Base-by-base conservation (phyloP, 2,329 filamentous ascomycete species). In the Escovopsis weberi region DNA sequence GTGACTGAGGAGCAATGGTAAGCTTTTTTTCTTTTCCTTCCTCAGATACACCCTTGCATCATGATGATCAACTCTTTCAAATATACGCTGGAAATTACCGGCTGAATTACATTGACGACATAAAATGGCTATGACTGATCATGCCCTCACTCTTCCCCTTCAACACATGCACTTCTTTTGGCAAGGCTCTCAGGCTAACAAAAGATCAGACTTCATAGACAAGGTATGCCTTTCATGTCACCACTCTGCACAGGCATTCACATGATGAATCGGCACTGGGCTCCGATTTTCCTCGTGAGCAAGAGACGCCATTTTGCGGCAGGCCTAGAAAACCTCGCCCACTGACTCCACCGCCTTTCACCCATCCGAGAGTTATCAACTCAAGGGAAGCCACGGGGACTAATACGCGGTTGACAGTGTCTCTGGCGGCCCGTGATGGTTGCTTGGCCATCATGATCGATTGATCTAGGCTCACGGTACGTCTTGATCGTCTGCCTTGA, bases 321-420 rank as follows among this genome's bases (percentile, higher is more conserved):
- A 94, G 86, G 87, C 87, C 85, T 94, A 93, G 86, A 93, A 94
- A 94, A 94, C 88, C 87, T 94, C 79, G 86, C 85, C 87, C 84
- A 89, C 87, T 94, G 87, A 94, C 67, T 54, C 47, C 44, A 49
- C 47, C 50, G 44, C 37, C 39, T 48, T 40, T 28, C 12, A 39
- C 7, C 23, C n/a, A 38, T 12, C 12, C 19, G 28, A n/a, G 18
- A 11, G 23, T 23, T 23, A 6, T 23, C 23, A 38, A 39, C 11
- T 32, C 10, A n/a, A 39, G 19, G 18, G 32, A 39, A 39, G 28
- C 26, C 19, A 39, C 2, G 6, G 11, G n/a, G 36, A 35, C 43
- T 45, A 39, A 47, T 23, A 1, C 12, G 33, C 36, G 10, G n/a
- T 19, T 11, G 9, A 41, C 44, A 51, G 49, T 48, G 46, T 48